Conservation (phyloP, 2,329 filamentous ascomycete genomes). For the Pseudogymnoascus sp. region DNA sequence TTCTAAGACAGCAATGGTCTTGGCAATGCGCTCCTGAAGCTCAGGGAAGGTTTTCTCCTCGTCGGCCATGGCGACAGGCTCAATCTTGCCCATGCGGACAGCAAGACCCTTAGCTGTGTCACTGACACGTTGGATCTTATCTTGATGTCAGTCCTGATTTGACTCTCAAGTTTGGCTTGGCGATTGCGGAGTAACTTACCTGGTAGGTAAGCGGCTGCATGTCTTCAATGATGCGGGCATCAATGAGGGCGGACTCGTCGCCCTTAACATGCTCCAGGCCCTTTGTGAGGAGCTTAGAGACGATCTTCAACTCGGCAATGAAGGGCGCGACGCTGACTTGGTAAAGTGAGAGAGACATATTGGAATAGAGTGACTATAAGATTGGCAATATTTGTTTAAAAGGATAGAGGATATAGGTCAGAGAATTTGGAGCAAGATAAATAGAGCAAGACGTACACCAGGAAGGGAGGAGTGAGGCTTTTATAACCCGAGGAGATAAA, state of each 20-base stretch:
- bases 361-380: not conserved
- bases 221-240: slow-evolving; percentile 36
- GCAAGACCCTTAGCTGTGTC: slow-evolving; percentile 35
- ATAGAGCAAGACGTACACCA: not conserved
- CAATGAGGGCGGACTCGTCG: slow-evolving; percentile 27
- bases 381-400: not conserved
- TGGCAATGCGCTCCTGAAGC: slow-evolving; percentile 38
- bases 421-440: not conserved
- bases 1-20: slow-evolving; percentile 39
- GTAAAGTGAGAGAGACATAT: slow-evolving; percentile 24
- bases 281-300: slow-evolving; percentile 36
- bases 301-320: slow-evolving; percentile 34
- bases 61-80: slow-evolving; percentile 30
- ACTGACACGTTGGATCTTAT: slow-evolving; percentile 32
- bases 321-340: slow-evolving; percentile 33
- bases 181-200: slow-evolving; percentile 8
- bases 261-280: slow-evolving; percentile 33
- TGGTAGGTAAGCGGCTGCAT: slow-evolving; percentile 43
- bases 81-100: slow-evolving; percentile 30
- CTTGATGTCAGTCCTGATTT: not conserved
- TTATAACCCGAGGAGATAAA: not conserved
- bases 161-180: not conserved
- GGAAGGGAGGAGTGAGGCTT: not conserved
- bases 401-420: not conserved
- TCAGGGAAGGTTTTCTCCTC: slow-evolving; percentile 41